A percentile compares a stretch with the other conserved stretches of the same genome.
phyloP scores from a whole-genome alignment of 1,284 basidiomycete genomes.

The Peniophora sp. region DNA sequence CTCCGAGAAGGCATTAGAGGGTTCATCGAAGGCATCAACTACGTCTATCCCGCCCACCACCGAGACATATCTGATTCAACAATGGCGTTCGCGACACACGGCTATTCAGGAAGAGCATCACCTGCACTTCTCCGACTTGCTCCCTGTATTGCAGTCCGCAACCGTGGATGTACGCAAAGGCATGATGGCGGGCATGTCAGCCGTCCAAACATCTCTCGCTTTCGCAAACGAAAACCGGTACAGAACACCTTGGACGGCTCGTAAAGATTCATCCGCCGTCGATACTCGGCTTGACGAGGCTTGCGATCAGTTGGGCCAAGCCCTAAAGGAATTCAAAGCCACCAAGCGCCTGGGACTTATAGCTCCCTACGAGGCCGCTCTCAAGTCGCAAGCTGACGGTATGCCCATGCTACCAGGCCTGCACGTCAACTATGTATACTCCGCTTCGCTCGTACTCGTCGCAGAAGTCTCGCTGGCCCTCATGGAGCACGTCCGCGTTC shows the following conservation, averaged over 20 bases:
- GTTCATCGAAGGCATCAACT: not conserved
- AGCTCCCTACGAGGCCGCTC: conserved; percentile 34
- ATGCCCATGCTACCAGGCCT: conserved; percentile 26
- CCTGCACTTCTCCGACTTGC: conserved; percentile 35
- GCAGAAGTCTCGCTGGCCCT: conserved; percentile 36
- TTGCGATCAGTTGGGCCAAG: conserved; percentile 25
- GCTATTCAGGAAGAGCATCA: conserved; percentile 27
- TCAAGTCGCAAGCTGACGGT: conserved; percentile 14
- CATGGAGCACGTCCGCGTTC: conserved; percentile 32
- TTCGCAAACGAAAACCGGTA: conserved; percentile 43
- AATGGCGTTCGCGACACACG: conserved; percentile 24
- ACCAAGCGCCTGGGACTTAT: conserved; percentile 34
- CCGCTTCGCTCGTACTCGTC: conserved; percentile 33
- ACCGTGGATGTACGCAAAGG: conserved; percentile 36
- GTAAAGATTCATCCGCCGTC: conserved; percentile 14
- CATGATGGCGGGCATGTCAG: conserved; percentile 25
- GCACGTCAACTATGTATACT: conserved; percentile 39
- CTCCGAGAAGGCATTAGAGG: conserved; percentile 1
- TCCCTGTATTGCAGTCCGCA: conserved; percentile 37
- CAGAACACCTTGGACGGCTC: conserved; percentile 14
- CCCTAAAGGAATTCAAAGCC: conserved; percentile 32
- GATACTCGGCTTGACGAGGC: conserved; percentile 28
- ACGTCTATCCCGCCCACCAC: conserved; percentile 5
- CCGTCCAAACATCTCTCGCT: conserved; percentile 27
- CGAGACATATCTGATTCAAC: conserved; percentile 36